Base-by-base conservation (phyloP, 352 stramenopile species). In the Globisporangium paroecandrum region DNA sequence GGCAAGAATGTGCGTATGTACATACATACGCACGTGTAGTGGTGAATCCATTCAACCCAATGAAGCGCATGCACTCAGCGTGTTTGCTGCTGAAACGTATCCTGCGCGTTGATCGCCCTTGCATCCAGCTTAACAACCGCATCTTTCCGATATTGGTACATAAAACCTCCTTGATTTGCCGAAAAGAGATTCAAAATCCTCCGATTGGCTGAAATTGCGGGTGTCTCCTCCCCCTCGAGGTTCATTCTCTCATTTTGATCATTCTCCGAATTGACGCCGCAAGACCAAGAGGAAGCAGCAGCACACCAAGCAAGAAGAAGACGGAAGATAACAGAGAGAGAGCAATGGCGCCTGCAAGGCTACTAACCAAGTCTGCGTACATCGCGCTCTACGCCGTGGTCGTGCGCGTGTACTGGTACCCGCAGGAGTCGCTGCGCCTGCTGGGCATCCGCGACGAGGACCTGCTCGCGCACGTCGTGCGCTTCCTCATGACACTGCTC, bases 401-500 rank as follows among this genome's bases (percentile, higher is more conserved):
- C 13, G 73, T 89, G 56, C 75, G 71, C 43, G 75, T 75, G 36
- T 92, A 90, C 69, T 77, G 79, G 69, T 68, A 51, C 3, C 83
- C 81, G 56, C 73, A 88, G 57, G 68, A 81, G 41, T 47, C 84
- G 25, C 73, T 86, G 25, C 71, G 77, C 27, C 69, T 75, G 38
- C 58, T 82, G 3, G 58, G 78, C 8, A 69, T 72, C 0, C 49
- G 58, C 24, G 78, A 86, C 10, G 72, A 66, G 12, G 76, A 83
- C n/a, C 75, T 83, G 59, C 78, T 79, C 25, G 73, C 66, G 60
- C 75, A 87, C 58, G 77, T 85, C 32, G 49, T 89, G 53, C 83
- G 82, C 57, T 83, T 87, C 34, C 38, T 89, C 29, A 58, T 94
- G 36, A 89, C 86, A 25, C 64, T 90, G 54, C 55, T 87, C 63